Base-by-base conservation (phyloP, 768 basidiomycete genomes). In the Daedaleopsis nitida region DNA sequence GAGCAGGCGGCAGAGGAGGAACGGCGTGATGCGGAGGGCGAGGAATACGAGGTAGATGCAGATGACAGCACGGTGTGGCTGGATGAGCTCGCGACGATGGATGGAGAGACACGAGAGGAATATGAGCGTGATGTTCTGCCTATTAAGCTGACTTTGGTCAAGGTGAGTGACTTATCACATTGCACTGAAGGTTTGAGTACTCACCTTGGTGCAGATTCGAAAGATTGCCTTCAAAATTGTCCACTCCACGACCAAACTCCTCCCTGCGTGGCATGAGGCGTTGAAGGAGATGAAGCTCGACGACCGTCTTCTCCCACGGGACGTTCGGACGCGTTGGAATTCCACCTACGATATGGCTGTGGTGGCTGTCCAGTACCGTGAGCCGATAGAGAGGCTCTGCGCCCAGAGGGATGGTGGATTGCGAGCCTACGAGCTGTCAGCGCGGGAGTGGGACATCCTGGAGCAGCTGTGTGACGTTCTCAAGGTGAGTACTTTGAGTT, bases 281-380 rank as follows among this genome's bases (percentile, higher is more conserved):
- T 17, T 45, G 44, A 24, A 56, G 24, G 16, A 48, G 27, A 3
- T 45, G 1, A 45, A 45, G 53, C 39, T 52, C 32, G 1, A 1
- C 4, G 51, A 52, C 3, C 32, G 16, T 17, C 51, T 49, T 9
- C 59, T 67, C 38, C 69, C 52, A 2, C 16, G 48, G 0, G 59
- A 72, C 32, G 62, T 72, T 5, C 5, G 32, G 19, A 72, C 65
- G 2, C 55, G 53, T 0, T 69, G 64, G 67, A 71, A 67, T 44
- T 68, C 58, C 4, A 68, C 51, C 19, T 52, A 35, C 32, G 34
- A 52, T 4, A 52, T 52, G 51, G 17, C 34, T 13, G 51, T 16
- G 1, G 12, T 66, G 1, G 55, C 64, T 1, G 14, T 73, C 0
- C 23, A 64, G 3, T 68, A 70, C 27, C 39, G 59, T 1, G 2